Evolutionary conservation across 176 grass and related monocot genomes (phyloP).

Genomic region (Bolboschoenus planiculmis): DNA sequence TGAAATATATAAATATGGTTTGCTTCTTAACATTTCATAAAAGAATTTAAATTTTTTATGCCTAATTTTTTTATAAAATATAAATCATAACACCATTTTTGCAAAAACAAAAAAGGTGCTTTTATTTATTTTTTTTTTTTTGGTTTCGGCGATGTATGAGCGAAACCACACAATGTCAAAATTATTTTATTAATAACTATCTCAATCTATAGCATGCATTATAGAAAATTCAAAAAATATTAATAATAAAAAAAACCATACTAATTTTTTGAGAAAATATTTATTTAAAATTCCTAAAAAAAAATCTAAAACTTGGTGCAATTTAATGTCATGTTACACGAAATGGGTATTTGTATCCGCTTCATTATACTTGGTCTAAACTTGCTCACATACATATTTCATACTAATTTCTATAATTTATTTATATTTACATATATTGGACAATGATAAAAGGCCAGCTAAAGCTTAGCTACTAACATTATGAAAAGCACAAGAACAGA

Average conservation of each 20-base stretch:
- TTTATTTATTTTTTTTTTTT: too few species aligned
- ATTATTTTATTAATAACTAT: too few species aligned
- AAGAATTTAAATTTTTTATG: too few species aligned
- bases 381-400: neutral
- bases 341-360: neutral
- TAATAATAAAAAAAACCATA: neutral
- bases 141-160: too few species aligned
- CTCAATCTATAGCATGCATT: too few species aligned
- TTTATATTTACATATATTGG: too few species aligned
- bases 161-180: too few species aligned
- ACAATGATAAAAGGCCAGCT: slow-evolving; percentile 14
- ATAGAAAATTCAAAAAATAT: too few species aligned
- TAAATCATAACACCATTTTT: too few species aligned
- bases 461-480: slow-evolving; percentile 5
- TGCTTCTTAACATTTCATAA: too few species aligned
- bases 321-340: neutral
- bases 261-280: neutral
- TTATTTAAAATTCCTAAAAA: neutral
- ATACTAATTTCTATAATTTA: neutral
- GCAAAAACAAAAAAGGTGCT: too few species aligned
- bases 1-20: neutral
- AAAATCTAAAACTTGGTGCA: neutral
- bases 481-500: neutral
- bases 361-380: neutral
- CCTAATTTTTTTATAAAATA: too few species aligned